Conservation (phyloP, 1,284 basidiomycete species). For the Sporisorium reilianum region DNA sequence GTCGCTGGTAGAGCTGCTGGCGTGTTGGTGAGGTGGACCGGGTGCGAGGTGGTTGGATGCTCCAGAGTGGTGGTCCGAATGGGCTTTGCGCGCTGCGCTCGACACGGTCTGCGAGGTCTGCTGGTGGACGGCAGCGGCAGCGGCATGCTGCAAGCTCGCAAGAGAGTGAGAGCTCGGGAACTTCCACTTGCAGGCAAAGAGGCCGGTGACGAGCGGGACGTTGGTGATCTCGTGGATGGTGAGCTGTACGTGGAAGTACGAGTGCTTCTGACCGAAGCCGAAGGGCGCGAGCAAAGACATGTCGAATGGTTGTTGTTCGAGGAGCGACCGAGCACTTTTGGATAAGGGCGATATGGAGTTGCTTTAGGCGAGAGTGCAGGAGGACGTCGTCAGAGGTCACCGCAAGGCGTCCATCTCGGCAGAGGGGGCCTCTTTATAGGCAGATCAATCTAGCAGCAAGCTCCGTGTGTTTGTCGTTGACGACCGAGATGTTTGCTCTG, state of each 20-base stretch:
- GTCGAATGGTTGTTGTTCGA: neutral
- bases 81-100: slow-evolving; percentile 16
- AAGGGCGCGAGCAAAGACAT: slow-evolving; percentile 63
- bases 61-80: slow-evolving; percentile 25
- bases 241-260: slow-evolving; percentile 77
- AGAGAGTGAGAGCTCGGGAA: slow-evolving; percentile 75
- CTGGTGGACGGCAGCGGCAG: slow-evolving; percentile 44
- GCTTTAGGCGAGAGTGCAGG: neutral
- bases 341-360: neutral
- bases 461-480: neutral
- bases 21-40: slow-evolving; percentile 19
- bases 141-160: slow-evolving; percentile 42
- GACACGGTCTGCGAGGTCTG: slow-evolving; percentile 22
- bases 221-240: slow-evolving; percentile 80
- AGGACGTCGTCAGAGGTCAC: slow-evolving; percentile 3
- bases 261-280: slow-evolving; percentile 72
- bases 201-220: slow-evolving; percentile 80
- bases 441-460: neutral
- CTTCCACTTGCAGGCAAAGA: slow-evolving; percentile 81
- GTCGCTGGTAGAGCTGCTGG: slow-evolving; percentile 8
- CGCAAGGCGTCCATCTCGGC: neutral
- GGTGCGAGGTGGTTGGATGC: slow-evolving; percentile 12
- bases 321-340: neutral
- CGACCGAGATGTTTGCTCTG: neutral
- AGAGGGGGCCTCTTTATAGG: slow-evolving; percentile 1